A percentile compares a stretch with the other conserved stretches of the same genome.
Evolutionary conservation across 352 stramenopile species (phyloP).

Genomic region (Phytophthora agathidicida): DNA sequence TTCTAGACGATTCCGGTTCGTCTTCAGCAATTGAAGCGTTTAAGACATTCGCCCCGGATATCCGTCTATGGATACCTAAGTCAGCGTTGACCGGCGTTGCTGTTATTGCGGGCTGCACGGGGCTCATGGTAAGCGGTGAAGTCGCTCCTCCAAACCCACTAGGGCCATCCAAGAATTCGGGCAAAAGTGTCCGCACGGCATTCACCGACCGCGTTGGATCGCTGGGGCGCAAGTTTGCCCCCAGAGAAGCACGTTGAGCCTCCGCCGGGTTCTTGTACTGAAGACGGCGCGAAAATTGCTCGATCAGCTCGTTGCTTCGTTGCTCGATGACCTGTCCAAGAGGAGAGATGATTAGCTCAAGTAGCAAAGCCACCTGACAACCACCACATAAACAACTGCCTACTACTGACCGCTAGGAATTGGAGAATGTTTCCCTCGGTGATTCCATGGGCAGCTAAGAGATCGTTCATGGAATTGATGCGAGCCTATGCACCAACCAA

Average conservation of each 20-base stretch:
- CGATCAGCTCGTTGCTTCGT: conserved; percentile 79
- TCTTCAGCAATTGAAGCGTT: conserved; percentile 59
- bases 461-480: conserved; percentile 88
- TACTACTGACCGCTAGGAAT: conserved; percentile 60
- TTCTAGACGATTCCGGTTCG: conserved; percentile 41
- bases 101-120: not conserved
- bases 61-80: conserved; percentile 12
- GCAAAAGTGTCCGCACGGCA: conserved; percentile 53
- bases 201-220: conserved; percentile 64
- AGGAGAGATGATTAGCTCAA: not conserved
- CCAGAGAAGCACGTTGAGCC: conserved; percentile 55
- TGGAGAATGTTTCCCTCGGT: conserved; percentile 87
- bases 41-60: conserved; percentile 22
- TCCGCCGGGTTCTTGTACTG: conserved; percentile 74
- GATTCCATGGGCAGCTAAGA: conserved; percentile 76
- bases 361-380: too few relatives aligned
- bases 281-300: conserved; percentile 73
- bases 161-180: conserved; percentile 34
- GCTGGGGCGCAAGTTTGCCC: conserved; percentile 68
- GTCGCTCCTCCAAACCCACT: conserved; percentile 9
- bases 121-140: conserved; percentile 16
- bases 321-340: conserved; percentile 75
- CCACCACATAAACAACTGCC: not conserved
- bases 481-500: conserved; percentile 45
- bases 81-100: not conserved